phyloP scores from a whole-genome alignment of 139 green algal species.

The Picochlorum sp. region DNA sequence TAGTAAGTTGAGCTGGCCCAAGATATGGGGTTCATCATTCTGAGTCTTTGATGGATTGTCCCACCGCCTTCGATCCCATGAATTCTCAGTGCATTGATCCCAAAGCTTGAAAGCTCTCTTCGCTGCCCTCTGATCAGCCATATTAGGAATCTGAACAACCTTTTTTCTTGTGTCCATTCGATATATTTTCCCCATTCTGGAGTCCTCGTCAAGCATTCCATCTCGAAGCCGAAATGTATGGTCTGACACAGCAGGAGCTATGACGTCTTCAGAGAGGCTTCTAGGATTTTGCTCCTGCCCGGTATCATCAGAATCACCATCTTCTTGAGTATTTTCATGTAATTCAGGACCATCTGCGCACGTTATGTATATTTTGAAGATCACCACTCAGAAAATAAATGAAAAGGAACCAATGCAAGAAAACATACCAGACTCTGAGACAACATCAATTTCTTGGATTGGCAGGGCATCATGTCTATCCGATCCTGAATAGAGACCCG shows the following conservation, averaged over 20 bases:
- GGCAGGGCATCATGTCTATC: too few species aligned
- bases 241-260: neutral
- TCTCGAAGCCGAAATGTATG: neutral
- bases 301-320: too few species aligned
- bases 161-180: neutral
- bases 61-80: constrained; percentile 10
- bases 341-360: too few species aligned
- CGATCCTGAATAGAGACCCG: too few species aligned
- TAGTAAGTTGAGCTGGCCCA: constrained; percentile 2
- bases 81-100: constrained; percentile 4
- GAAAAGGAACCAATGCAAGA: too few species aligned
- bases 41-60: constrained; percentile 7
- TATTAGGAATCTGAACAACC: neutral
- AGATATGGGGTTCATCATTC: constrained; percentile 7
- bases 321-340: too few species aligned
- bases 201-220: neutral
- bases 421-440: too few species aligned
- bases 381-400: too few species aligned
- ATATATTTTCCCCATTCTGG: neutral
- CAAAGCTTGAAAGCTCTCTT: constrained; percentile 3
- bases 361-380: too few species aligned
- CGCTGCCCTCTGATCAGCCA: too few species aligned
- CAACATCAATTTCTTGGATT: too few species aligned
- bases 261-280: neutral
- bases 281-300: too few species aligned